Evolutionary conservation across 2,329 filamentous ascomycete genomes (phyloP).

Genomic region (Aspergillus sp.): DNA sequence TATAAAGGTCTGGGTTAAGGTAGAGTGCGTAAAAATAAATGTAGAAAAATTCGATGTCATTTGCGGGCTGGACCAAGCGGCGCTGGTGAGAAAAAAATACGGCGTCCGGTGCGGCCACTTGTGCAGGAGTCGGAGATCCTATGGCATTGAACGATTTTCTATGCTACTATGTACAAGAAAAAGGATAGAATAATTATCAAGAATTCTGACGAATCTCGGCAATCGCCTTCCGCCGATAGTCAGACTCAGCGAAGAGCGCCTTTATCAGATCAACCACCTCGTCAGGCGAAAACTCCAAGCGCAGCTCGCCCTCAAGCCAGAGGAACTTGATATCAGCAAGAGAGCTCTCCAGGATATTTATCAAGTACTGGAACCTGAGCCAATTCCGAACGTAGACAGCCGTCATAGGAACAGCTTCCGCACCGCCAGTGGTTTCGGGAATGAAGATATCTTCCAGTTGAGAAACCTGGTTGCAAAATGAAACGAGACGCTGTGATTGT

Average conservation of each 20-base stretch:
- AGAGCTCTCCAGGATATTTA: slow-evolving; percentile 56
- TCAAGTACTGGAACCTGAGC: slow-evolving; percentile 59
- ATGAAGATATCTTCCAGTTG: slow-evolving; percentile 53
- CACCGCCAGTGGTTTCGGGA: slow-evolving; percentile 32
- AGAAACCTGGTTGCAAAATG: slow-evolving; percentile 50
- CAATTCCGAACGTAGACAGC: slow-evolving; percentile 57
- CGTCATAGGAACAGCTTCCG: slow-evolving; percentile 45
- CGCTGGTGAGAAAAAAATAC: slow-evolving; percentile 34
- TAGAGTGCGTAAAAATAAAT: not conserved
- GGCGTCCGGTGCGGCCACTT: slow-evolving; percentile 35
- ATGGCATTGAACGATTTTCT: not conserved
- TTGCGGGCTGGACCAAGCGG: slow-evolving; percentile 23
- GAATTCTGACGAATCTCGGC: slow-evolving; percentile 44
- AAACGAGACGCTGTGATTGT: slow-evolving; percentile 53
- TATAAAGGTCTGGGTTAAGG: not conserved
- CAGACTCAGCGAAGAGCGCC: slow-evolving; percentile 58
- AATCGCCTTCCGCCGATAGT: slow-evolving; percentile 52
- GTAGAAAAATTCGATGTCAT: slow-evolving; percentile 11
- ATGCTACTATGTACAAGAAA: not conserved
- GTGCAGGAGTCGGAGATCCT: slow-evolving; percentile 30
- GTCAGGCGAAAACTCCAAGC: slow-evolving; percentile 54
- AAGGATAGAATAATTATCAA: not conserved
- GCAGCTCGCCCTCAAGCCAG: slow-evolving; percentile 59
- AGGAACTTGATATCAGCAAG: slow-evolving; percentile 60
- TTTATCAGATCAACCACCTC: slow-evolving; percentile 59